A percentile compares a stretch with the other conserved stretches of the same genome.
phyloP scores from a whole-genome alignment of 2,329 filamentous ascomycete species.

The Alternaria rosae region DNA sequence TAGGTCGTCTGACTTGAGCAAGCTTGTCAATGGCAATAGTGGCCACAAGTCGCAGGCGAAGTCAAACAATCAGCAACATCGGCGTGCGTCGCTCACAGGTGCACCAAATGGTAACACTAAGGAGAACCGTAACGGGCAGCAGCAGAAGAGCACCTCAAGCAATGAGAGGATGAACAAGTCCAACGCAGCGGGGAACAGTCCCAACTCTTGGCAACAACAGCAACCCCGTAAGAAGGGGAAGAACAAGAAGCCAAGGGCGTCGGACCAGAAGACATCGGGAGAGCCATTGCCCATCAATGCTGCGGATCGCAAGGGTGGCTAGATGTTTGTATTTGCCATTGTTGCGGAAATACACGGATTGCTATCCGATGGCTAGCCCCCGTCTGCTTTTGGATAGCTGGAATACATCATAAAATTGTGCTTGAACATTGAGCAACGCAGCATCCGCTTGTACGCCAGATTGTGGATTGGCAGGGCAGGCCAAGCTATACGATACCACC shows the following conservation, averaged over 20 bases:
- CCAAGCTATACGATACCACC: not conserved
- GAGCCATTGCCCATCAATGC: constrained; percentile 55
- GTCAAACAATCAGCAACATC: constrained; percentile 35
- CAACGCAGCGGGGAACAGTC: constrained; percentile 17
- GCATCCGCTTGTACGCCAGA: not conserved
- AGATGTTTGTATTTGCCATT: constrained; percentile 7
- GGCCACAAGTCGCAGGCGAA: constrained; percentile 39
- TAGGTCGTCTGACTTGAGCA: constrained; percentile 49
- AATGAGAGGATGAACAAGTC: constrained; percentile 38
- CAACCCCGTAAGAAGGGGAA: constrained; percentile 34
- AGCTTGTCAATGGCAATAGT: constrained; percentile 40
- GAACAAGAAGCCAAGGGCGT: constrained; percentile 36
- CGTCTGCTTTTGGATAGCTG: constrained; percentile 3
- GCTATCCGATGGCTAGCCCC: not conserved
- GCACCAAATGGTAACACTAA: constrained; percentile 28
- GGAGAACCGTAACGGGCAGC: constrained; percentile 34
- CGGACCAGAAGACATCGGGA: constrained; percentile 44
- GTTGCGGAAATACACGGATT: not conserved
- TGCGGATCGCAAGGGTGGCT: constrained; percentile 57
- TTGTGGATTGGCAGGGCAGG: not conserved
- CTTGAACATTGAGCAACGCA: not conserved
- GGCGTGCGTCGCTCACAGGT: constrained; percentile 38
- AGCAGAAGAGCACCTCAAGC: constrained; percentile 27
- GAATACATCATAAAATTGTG: not conserved
- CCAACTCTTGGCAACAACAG: constrained; percentile 29